Evolutionary conservation across 1,139 yeast genomes (phyloP).

Genomic region (Lodderomyces margitis): DNA sequence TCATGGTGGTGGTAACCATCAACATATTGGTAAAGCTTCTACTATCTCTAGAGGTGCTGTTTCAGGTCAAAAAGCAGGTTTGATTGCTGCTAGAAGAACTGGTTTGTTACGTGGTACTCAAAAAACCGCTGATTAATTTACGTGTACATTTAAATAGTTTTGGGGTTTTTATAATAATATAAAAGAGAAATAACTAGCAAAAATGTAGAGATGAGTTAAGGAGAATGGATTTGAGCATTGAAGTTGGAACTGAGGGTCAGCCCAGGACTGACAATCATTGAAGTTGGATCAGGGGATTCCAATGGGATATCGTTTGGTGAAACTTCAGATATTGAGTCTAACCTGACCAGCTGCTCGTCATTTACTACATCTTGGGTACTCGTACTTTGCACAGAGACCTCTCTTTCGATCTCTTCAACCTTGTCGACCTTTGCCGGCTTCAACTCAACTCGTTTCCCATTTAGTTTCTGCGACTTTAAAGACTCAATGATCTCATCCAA

Average conservation of each 20-base stretch:
- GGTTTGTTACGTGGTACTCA: conserved; percentile 99
- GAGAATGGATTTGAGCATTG: conserved; percentile 3
- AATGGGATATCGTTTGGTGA: not conserved
- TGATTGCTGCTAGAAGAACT: conserved; percentile 99
- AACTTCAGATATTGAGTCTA: not conserved
- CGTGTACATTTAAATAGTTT: conserved; percentile 15
- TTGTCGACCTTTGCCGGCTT: conserved; percentile 47
- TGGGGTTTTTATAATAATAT: conserved; percentile 10
- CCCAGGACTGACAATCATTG: conserved; percentile 1
- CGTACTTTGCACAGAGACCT: not conserved
- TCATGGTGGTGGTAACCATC: conserved; percentile 99
- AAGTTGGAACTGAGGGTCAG: conserved; percentile 6
- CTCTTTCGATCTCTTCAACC: conserved; percentile 30
- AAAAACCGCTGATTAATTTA: conserved; percentile 77
- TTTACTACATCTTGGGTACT: not conserved
- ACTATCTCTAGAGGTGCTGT: conserved; percentile 99
- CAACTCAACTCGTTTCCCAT: conserved; percentile 34
- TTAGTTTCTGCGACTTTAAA: conserved; percentile 24
- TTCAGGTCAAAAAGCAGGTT: conserved; percentile 99
- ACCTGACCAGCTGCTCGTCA: not conserved
- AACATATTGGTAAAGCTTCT: conserved; percentile 99
- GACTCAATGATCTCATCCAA: conserved; percentile 45
- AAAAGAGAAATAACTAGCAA: conserved; percentile 7
- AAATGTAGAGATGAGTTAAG: not conserved
- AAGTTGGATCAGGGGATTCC: conserved; percentile 1